Percentiles rank a stretch among this genome's conserved stretches.
Conservation (phyloP, 108 stramenopile species). For the Conticribra weissflogii region DNA sequence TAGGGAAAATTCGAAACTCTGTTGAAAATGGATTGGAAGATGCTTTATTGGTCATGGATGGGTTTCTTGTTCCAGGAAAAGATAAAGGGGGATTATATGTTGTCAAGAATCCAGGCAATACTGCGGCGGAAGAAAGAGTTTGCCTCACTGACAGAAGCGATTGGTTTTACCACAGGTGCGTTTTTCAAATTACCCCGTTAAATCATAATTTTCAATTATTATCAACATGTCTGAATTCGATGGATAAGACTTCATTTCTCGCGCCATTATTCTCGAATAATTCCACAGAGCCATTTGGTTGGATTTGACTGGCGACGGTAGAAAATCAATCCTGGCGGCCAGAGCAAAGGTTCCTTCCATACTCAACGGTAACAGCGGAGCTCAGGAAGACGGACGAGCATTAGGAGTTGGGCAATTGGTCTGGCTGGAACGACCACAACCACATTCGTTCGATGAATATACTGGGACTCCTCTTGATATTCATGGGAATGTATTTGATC, state of each 20-base stretch:
- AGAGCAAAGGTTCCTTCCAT: conserved; percentile 69
- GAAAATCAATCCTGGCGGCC: conserved; percentile 89
- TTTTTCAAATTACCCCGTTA: background rate
- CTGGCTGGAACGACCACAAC: conserved; percentile 85
- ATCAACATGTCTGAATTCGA: background rate
- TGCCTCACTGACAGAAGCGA: conserved; percentile 63
- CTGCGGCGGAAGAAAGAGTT: conserved; percentile 62
- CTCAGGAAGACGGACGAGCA: conserved; percentile 9
- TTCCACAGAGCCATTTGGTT: conserved; percentile 79
- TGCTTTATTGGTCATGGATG: conserved; percentile 89
- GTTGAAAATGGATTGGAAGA: conserved; percentile 47
- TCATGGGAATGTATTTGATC: conserved; percentile 85
- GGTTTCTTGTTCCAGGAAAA: conserved; percentile 94
- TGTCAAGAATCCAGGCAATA: conserved; percentile 72
- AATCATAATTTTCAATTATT: background rate
- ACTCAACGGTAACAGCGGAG: conserved; percentile 26
- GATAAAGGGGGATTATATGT: conserved; percentile 93
- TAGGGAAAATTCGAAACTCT: background rate
- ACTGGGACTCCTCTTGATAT: conserved; percentile 79
- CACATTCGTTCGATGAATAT: conserved; percentile 58
- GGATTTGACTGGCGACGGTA: conserved; percentile 88
- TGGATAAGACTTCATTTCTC: background rate
- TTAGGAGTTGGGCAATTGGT: conserved; percentile 71
- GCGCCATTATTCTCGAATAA: background rate
- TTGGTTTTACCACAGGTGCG: conserved; percentile 92